Base-by-base conservation (phyloP, 1,139 yeast genomes). In the Meyerozyma carpophila region DNA sequence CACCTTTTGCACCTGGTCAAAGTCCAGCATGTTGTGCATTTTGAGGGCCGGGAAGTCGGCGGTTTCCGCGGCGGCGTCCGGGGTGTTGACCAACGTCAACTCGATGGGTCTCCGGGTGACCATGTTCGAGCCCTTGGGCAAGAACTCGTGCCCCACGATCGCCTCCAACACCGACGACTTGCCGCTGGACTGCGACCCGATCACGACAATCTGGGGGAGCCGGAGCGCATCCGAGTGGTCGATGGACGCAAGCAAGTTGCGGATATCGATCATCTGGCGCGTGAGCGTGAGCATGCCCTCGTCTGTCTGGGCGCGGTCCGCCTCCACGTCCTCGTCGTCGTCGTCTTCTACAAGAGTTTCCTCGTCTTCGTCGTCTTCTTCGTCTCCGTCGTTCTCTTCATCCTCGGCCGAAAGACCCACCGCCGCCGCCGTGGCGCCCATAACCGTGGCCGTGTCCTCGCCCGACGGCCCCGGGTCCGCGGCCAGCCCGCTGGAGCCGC, bases 151-250 rank as follows among this genome's bases (percentile, higher is more conserved):
- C 10, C 98, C 98, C 2, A 91, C 98, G 47, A 91, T 85, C 13
- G 96, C 81, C 60, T 91, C 98, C 47, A 91, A 73, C 1, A 91
- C 98, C 0, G 97, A 90, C 0, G 96, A 87, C 62, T 91, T 91
- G 43, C 99, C 99, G 42, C 96, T 88, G 9, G 96, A 87, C 66
- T 94, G 98, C 1, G 98, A 93, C 0, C 99, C 98, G 52, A 94
- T 81, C 1, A 94, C 98, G 14, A 94, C 98, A 53, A 94, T 94
- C 0, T 96, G 86, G 1, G 98, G 98, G 36, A 94, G 70, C 50
- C 84, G 87, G 39, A 93, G 70, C 10, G 88, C 79, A 36, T 89
- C 91, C 5, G 84, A 70, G 48, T 85, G 84, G 57, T 90, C 95
- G 16, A 94, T 81, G 48, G 79, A 81, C 46, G 86, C 79, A 43